phyloP scores from a whole-genome alignment of 208 protist species.

The Blechomonas ayalai region DNA sequence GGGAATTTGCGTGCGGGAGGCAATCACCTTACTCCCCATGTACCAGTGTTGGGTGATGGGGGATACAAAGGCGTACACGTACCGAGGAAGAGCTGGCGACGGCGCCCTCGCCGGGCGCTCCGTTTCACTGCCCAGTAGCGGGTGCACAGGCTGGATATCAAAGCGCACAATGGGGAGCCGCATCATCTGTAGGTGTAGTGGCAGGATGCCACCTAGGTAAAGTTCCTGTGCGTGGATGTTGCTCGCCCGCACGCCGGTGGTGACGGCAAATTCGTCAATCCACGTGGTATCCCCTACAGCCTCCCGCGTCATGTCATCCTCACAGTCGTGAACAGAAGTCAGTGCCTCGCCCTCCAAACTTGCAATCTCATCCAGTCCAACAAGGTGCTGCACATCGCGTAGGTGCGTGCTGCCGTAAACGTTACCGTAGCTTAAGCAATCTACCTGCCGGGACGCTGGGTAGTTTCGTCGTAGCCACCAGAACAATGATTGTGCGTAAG shows the following conservation, averaged over 20 bases:
- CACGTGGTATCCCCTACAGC: too few relatives aligned
- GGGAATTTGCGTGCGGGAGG: slow-evolving; percentile 73
- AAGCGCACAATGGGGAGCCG: slow-evolving; percentile 48
- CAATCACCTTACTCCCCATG: slow-evolving; percentile 17
- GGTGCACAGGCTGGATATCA: slow-evolving; percentile 10
- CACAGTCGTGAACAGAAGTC: neutral
- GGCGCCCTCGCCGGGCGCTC: neutral
- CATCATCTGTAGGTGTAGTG: slow-evolving; percentile 8
- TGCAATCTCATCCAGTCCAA: slow-evolving; percentile 11
- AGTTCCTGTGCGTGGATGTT: slow-evolving; percentile 7
- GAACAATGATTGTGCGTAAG: slow-evolving; percentile 21
- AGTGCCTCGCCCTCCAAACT: slow-evolving; percentile 1
- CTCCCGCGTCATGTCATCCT: neutral
- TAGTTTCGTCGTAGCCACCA: slow-evolving; percentile 20
- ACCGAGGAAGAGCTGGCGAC: slow-evolving; percentile 6
- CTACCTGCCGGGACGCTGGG: neutral
- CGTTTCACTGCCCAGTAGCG: neutral
- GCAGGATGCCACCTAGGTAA: slow-evolving; percentile 21
- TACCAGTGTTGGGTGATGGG: slow-evolving; percentile 29
- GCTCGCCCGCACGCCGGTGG: neutral
- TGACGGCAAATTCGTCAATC: neutral
- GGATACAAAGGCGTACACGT: slow-evolving; percentile 40
- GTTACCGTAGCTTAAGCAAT: slow-evolving; percentile 23
- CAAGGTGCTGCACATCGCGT: slow-evolving; percentile 12
- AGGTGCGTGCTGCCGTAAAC: slow-evolving; percentile 23